These are phyloP conservation scores for Pseudocohnilembus persalinus DNA, from an alignment of 169 alveolate species.

Conservation along the genomic window DNA sequence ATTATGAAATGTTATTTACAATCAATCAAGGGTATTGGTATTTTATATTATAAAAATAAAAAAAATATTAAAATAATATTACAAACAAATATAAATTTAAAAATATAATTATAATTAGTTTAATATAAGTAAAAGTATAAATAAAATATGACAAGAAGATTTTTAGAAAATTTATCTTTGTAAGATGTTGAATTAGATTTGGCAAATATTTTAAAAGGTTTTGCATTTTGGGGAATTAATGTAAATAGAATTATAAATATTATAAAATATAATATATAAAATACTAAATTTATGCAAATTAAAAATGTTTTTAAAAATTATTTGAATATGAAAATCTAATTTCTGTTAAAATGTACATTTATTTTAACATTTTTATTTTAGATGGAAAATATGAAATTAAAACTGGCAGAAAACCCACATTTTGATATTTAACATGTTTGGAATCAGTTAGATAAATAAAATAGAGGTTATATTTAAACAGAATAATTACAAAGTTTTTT, in stretches of 20 bases:
- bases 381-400: slow-evolving; percentile 21
- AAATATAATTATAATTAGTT: too few relatives aligned
- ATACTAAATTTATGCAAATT: too few relatives aligned
- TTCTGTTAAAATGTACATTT: background rate
- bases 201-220: slow-evolving; percentile 28
- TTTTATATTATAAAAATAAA: too few relatives aligned
- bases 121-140: too few relatives aligned
- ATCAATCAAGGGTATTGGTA: too few relatives aligned
- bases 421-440: slow-evolving; percentile 18
- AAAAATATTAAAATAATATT: too few relatives aligned
- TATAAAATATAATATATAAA: too few relatives aligned
- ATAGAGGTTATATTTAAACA: slow-evolving; percentile 3
- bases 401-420: slow-evolving; percentile 19
- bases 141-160: too few relatives aligned
- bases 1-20: too few relatives aligned
- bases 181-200: slow-evolving; percentile 11
- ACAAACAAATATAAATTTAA: too few relatives aligned
- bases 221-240: slow-evolving; percentile 15
- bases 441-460: slow-evolving; percentile 2
- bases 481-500: background rate
- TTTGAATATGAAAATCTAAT: background rate
- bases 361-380: background rate
- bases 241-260: background rate
- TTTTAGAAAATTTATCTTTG: too few relatives aligned
- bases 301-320: too few relatives aligned